Percentiles rank a stretch among this genome's conserved stretches.
Evolutionary conservation across 78 protist genomes (phyloP).

Genomic region (Dictyostelium capitatum): DNA sequence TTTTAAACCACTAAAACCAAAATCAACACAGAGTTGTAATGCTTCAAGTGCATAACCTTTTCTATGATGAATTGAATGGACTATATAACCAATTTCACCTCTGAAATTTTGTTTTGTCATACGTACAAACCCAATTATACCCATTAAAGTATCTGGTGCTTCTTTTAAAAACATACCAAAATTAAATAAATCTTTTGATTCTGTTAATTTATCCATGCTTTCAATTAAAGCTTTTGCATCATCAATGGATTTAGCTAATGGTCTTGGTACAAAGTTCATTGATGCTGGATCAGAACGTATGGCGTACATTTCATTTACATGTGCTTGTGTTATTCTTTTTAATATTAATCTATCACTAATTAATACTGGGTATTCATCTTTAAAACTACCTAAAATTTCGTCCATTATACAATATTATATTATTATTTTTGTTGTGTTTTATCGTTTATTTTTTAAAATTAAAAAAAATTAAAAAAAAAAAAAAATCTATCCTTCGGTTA

Average conservation of each 20-base stretch:
- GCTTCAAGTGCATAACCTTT: conserved; percentile 32
- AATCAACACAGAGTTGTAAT: background rate
- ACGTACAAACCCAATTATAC: conserved; percentile 2
- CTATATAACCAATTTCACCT: conserved; percentile 12
- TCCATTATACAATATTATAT: too few relatives aligned
- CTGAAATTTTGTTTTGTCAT: background rate
- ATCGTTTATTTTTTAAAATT: too few relatives aligned
- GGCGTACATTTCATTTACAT: background rate
- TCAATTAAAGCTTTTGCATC: background rate
- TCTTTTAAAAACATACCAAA: conserved; percentile 10
- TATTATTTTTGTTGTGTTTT: too few relatives aligned
- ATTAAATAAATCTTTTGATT: conserved; percentile 1
- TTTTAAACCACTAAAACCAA: conserved; percentile 18
- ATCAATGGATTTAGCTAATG: background rate
- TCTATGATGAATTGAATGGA: conserved; percentile 1
- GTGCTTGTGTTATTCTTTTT: conserved; percentile 14
- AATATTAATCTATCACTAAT: conserved; percentile 27
- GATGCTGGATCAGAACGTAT: background rate
- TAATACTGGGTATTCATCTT: conserved; percentile 8
- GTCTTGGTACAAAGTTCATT: conserved; percentile 32
- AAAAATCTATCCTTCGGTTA: too few relatives aligned
- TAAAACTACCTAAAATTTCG: too few relatives aligned
- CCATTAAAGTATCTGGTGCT: background rate
- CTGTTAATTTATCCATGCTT: background rate
- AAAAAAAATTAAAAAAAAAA: too few relatives aligned